Evolutionary conservation across 169 alveolate species (phyloP).

Genomic region (Amoebophrya sp.): DNA sequence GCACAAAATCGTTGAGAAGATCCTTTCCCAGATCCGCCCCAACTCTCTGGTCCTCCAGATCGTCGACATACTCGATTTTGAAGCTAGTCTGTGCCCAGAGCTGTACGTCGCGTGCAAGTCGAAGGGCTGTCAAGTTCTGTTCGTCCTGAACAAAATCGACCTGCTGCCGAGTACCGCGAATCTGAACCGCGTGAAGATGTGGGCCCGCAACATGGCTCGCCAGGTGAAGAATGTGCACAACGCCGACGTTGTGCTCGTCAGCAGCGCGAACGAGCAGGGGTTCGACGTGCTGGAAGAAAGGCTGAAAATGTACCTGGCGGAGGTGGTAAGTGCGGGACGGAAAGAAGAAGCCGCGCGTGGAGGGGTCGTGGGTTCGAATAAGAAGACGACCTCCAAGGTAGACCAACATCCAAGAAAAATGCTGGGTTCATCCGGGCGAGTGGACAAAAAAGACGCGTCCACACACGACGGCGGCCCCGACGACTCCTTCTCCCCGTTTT

Average conservation of each 20-base stretch:
- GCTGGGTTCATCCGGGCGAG: too few species aligned
- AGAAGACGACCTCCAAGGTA: too few species aligned
- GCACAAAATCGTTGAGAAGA: neutral
- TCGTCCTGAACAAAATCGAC: slow-evolving; percentile 53
- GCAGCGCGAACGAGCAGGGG: slow-evolving; percentile 39
- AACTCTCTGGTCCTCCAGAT: slow-evolving; percentile 45
- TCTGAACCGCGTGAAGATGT: slow-evolving; percentile 38
- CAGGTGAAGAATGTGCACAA: slow-evolving; percentile 50
- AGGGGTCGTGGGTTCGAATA: too few species aligned
- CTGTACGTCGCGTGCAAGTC: slow-evolving; percentile 49
- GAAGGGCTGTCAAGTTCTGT: slow-evolving; percentile 45
- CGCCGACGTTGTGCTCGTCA: slow-evolving; percentile 47
- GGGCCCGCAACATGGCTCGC: slow-evolving; percentile 51
- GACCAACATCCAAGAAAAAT: too few species aligned
- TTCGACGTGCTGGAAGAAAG: slow-evolving; percentile 46
- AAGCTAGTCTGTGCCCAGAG: slow-evolving; percentile 52
- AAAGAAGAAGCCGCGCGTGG: too few species aligned
- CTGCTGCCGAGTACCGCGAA: slow-evolving; percentile 35
- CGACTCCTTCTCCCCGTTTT: too few species aligned
- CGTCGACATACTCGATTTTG: slow-evolving; percentile 50
- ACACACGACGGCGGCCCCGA: too few species aligned
- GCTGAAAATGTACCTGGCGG: slow-evolving; percentile 37
- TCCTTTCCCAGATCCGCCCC: neutral
- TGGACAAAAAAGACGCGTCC: too few species aligned
- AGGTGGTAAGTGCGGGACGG: too few species aligned